These are phyloP conservation scores for Wallacemonas sp. DNA, from an alignment of 208 protist species.

Conservation along the genomic window DNA sequence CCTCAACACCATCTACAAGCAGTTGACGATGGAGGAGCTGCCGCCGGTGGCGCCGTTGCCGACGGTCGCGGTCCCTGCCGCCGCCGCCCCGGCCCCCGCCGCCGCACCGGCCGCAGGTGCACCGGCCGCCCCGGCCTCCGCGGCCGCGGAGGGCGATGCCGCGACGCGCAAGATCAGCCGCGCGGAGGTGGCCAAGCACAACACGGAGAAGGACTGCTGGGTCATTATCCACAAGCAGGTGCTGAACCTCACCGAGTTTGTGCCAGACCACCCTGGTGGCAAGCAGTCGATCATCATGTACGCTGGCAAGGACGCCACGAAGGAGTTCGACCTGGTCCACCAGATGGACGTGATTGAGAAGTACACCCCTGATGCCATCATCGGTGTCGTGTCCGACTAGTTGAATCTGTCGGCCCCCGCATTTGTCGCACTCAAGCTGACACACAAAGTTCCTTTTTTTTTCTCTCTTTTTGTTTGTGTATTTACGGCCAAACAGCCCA, in stretches of 20 bases:
- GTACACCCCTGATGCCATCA: constrained; percentile 56
- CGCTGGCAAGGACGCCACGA: constrained; percentile 65
- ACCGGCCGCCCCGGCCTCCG: constrained; percentile 8
- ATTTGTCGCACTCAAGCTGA: too few relatives aligned
- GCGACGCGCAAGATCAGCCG: constrained; percentile 32
- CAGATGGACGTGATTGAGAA: constrained; percentile 55
- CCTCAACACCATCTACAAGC: constrained; percentile 51
- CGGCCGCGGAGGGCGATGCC: constrained; percentile 8
- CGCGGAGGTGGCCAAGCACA: constrained; percentile 72
- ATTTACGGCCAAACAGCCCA: too few relatives aligned
- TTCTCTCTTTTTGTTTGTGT: constrained; percentile 6
- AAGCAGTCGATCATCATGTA: constrained; percentile 55
- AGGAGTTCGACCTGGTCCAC: constrained; percentile 59
- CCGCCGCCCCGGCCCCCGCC: constrained; percentile 1
- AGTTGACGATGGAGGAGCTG: constrained; percentile 39
- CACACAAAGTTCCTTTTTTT: too few relatives aligned
- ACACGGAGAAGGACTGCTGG: constrained; percentile 64
- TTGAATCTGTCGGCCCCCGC: too few relatives aligned
- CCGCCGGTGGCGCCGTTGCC: constrained; percentile 38
- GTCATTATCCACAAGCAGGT: constrained; percentile 49
- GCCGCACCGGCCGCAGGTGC: constrained; percentile 4
- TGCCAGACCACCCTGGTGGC: constrained; percentile 64
- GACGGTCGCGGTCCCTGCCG: constrained; percentile 18
- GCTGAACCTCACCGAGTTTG: constrained; percentile 54
- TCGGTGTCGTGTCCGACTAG: constrained; percentile 45